phyloP scores from a whole-genome alignment of 1,284 basidiomycete genomes.

The Trametes polyzona region DNA sequence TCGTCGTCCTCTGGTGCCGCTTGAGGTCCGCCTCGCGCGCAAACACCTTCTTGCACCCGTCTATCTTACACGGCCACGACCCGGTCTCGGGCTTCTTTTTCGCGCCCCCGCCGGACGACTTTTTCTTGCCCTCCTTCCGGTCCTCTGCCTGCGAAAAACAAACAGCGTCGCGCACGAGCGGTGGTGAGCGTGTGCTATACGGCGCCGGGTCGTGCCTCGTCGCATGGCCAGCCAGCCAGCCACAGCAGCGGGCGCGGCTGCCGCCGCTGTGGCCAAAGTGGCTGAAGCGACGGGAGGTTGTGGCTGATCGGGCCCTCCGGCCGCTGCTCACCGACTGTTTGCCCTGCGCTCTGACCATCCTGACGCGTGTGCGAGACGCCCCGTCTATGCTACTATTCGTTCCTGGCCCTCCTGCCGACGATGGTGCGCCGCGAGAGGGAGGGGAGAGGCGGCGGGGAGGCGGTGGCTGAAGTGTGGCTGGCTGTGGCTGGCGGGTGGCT shows the following conservation, averaged over 20 bases:
- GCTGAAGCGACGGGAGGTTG: constrained; percentile 31
- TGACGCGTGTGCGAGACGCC: neutral
- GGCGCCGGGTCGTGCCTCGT: no score
- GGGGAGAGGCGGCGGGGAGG: constrained; percentile 1
- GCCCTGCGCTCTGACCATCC: constrained; percentile 29
- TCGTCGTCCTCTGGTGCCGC: constrained; percentile 66
- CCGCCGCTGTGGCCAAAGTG: constrained; percentile 31
- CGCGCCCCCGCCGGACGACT: constrained; percentile 32
- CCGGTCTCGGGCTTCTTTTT: constrained; percentile 55
- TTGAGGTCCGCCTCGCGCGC: constrained; percentile 79
- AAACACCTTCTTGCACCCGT: constrained; percentile 77
- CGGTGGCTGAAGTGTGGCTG: constrained; percentile 25
- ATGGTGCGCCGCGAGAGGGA: neutral
- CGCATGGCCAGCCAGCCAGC: no score
- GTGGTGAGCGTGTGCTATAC: constrained; percentile 17
- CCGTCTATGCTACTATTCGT: neutral
- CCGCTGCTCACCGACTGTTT: constrained; percentile 32
- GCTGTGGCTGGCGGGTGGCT: constrained; percentile 24
- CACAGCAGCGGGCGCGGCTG: constrained; percentile 13
- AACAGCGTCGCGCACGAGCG: neutral
- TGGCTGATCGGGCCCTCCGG: constrained; percentile 17
- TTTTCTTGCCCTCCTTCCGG: constrained; percentile 51
- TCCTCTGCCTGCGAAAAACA: constrained; percentile 43
- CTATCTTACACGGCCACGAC: constrained; percentile 76
- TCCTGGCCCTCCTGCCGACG: neutral